Evolutionary conservation across 139 green algal species (phyloP).

Genomic region (Mesotaenium endlicherianum): DNA sequence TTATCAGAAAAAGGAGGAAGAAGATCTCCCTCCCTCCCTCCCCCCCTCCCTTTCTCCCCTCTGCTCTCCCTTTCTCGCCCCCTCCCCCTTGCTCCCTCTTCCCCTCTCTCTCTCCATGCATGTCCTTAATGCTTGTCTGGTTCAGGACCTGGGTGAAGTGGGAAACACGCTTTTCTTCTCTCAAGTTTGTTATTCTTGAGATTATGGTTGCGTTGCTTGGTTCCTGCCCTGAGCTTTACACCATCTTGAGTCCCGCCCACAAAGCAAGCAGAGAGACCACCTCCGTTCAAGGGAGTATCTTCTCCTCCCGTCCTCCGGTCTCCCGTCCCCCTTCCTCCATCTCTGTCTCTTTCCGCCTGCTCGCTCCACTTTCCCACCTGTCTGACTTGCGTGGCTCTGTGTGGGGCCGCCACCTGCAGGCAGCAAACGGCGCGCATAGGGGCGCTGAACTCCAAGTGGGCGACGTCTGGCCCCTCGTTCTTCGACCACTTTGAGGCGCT

Average conservation of each 20-base stretch:
- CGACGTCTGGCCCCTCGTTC: constrained; percentile 36
- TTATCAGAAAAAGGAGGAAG: not conserved
- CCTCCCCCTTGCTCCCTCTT: too few relatives aligned
- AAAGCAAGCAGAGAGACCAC: not conserved
- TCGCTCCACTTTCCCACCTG: not conserved
- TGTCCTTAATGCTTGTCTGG: too few relatives aligned
- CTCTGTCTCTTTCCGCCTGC: not conserved
- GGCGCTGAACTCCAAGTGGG: constrained; percentile 34
- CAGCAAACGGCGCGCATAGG: constrained; percentile 28
- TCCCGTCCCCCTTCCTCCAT: constrained; percentile 1
- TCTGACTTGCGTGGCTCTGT: not conserved
- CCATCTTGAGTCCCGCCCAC: not conserved
- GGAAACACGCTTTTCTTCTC: too few relatives aligned
- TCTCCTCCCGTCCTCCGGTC: not conserved
- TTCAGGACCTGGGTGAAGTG: too few relatives aligned
- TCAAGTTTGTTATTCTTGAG: too few relatives aligned
- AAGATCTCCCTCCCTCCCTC: not conserved
- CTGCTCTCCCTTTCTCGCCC: not conserved
- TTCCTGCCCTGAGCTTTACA: not conserved
- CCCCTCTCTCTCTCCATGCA: too few relatives aligned
- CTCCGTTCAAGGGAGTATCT: not conserved
- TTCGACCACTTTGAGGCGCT: constrained; percentile 41
- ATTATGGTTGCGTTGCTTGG: too few relatives aligned
- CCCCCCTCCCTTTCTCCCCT: not conserved
- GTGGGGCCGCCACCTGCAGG: not conserved